Evolutionary conservation across 208 protist genomes (phyloP), one percentile per base, ranked within the genome.

Genomic region (Crithidia brevicula): DNA sequence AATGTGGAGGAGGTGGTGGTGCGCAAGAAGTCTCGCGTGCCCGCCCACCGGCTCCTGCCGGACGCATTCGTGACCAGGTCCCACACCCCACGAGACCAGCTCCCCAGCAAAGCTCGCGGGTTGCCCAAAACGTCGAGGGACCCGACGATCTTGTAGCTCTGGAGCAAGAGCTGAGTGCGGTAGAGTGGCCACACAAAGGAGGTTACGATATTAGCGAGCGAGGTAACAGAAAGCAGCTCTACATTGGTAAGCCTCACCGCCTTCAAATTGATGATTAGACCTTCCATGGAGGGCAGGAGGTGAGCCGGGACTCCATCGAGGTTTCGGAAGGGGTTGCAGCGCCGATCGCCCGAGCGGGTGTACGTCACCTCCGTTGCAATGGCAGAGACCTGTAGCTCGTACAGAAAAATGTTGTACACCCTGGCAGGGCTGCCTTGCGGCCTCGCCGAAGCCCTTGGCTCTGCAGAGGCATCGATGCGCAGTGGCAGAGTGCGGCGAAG

Each of bases 41-140:
- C 81, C n/a, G 64, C 72, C 62, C 79, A 58, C 8, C 79, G 78
- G 25, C 81, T 70, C 33, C 84, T 61, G 1, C 74, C 70, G 3
- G 74, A 72, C 1, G 79, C 52, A 36, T 66, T 75, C 5, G 61
- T 57, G 16, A 92, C 59, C 6, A 95, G 77, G 3, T 66, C 81
- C 46, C 82, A 81, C 25, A 95, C 63, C 0, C 90, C 90, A 25
- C 77, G 80, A 13, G 74, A 73, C 76, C 72, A 88, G 31, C 83
- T 79, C 20, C 75, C 76, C 27, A 88, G 58, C 11, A 95, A 59
- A 10, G 78, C 79, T 4, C 88, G 52, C 10, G 90, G 90, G 64
- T 95, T 95, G 25, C 90, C 87, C 1, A 93, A 63, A 22, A 82
- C 49, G 62, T 93, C 87, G 23, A 95, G 64, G 7, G 85, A 90